These are phyloP conservation scores for Irpex sp. DNA, from an alignment of 1,284 basidiomycete genomes.

Conservation along the genomic window DNA sequence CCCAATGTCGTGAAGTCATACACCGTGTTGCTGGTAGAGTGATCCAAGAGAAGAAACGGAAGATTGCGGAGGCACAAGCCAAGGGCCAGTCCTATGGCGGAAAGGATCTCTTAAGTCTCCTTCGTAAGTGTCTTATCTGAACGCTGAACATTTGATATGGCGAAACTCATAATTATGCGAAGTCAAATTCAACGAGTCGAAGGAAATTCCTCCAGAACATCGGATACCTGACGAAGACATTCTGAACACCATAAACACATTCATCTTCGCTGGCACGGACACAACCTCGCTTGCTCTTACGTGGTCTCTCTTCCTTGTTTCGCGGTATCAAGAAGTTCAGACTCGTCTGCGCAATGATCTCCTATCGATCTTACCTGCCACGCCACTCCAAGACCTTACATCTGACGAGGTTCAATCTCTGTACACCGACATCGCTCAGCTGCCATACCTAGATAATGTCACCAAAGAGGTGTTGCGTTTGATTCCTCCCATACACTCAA, in stretches of 20 bases:
- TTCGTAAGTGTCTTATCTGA: slow-evolving; percentile 42
- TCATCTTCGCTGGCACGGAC: slow-evolving; percentile 85
- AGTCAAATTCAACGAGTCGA: slow-evolving; percentile 75
- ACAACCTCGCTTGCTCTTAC: slow-evolving; percentile 76
- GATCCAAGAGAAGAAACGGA: slow-evolving; percentile 69
- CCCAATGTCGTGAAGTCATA: slow-evolving; percentile 59
- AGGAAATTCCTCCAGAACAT: slow-evolving; percentile 59
- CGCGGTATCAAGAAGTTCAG: slow-evolving; percentile 61
- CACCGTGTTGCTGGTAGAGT: slow-evolving; percentile 63
- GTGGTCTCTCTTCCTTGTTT: slow-evolving; percentile 73
- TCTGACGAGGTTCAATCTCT: slow-evolving; percentile 59
- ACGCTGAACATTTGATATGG: slow-evolving; percentile 3
- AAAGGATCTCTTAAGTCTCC: slow-evolving; percentile 63
- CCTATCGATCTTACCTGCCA: slow-evolving; percentile 35
- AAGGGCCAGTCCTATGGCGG: slow-evolving; percentile 44
- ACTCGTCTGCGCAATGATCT: slow-evolving; percentile 62
- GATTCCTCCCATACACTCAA: slow-evolving; percentile 78
- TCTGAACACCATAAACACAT: slow-evolving; percentile 78
- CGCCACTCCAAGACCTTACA: slow-evolving; percentile 39
- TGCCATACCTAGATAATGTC: slow-evolving; percentile 78
- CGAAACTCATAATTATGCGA: slow-evolving; percentile 3
- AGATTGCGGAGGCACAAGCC: slow-evolving; percentile 53
- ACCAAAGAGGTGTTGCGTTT: slow-evolving; percentile 70
- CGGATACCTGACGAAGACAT: slow-evolving; percentile 81
- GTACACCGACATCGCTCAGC: slow-evolving; percentile 50